Evolutionary conservation across 257 asterid genomes (phyloP).

Genomic region (Solanum rostratum): DNA sequence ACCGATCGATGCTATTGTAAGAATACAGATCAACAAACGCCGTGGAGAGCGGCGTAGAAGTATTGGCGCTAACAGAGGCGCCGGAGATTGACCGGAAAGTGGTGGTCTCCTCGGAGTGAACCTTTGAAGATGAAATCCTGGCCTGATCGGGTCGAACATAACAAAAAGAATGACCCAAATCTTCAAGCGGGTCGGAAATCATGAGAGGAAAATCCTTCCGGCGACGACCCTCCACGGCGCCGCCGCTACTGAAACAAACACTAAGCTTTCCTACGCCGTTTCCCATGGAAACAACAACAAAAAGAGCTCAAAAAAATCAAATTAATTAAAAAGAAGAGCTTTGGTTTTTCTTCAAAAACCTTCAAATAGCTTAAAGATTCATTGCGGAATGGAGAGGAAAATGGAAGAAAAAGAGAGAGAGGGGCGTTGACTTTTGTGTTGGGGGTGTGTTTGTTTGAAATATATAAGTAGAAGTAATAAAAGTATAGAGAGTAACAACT

Average conservation of each 20-base stretch:
- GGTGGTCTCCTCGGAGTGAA: constrained; percentile 50
- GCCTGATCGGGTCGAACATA: constrained; percentile 65
- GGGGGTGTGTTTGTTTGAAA: constrained; percentile 23
- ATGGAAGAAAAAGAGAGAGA: constrained; percentile 4
- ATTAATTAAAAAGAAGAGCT: neutral
- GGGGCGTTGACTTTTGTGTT: constrained; percentile 49
- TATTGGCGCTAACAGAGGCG: constrained; percentile 87
- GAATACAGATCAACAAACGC: constrained; percentile 49
- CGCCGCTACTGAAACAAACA: constrained; percentile 55
- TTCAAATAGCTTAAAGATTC: neutral
- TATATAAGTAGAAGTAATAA: constrained; percentile 35
- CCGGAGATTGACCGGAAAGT: constrained; percentile 77
- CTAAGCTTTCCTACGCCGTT: constrained; percentile 86
- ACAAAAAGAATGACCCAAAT: constrained; percentile 90
- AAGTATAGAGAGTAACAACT: neutral
- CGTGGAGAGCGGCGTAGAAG: constrained; percentile 91
- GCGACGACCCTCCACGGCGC: constrained; percentile 39
- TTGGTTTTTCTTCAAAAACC: neutral
- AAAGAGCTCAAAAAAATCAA: neutral
- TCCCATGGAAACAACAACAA: constrained; percentile 39
- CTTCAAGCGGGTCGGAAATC: constrained; percentile 68
- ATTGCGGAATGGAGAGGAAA: neutral
- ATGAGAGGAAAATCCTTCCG: constrained; percentile 28
- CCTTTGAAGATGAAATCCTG: constrained; percentile 45
- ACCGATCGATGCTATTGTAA: constrained; percentile 47